phyloP scores from a whole-genome alignment of 2,329 filamentous ascomycete species.

The Sclerotinia subarctica region DNA sequence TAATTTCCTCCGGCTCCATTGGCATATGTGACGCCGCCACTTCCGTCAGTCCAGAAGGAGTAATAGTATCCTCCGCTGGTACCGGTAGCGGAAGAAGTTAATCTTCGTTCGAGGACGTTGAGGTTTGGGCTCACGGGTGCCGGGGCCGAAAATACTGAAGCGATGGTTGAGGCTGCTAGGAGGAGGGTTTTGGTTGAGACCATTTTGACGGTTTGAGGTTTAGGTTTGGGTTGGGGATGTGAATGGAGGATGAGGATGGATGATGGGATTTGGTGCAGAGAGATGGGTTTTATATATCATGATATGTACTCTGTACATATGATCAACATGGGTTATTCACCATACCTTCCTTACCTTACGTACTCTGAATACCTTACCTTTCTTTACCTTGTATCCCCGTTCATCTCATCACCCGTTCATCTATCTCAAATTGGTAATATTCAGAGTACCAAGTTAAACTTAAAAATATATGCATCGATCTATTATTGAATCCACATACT shows the following conservation, averaged over 20 bases:
- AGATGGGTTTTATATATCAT: too few species aligned
- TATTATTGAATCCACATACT: too few species aligned
- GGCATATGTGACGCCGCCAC: slow-evolving; percentile 49
- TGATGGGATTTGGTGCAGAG: background rate
- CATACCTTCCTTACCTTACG: too few species aligned
- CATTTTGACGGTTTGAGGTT: background rate
- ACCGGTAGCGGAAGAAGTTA: slow-evolving; percentile 18
- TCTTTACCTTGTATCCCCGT: too few species aligned
- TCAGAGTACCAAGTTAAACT: too few species aligned
- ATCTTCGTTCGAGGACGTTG: background rate
- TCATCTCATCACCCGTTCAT: too few species aligned
- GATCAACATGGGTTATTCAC: too few species aligned
- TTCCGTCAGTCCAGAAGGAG: slow-evolving; percentile 57
- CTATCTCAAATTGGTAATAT: too few species aligned
- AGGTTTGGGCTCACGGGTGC: slow-evolving; percentile 5
- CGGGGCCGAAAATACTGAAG: slow-evolving; percentile 13
- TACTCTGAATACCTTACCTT: too few species aligned
- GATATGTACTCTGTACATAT: too few species aligned
- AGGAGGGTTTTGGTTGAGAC: slow-evolving; percentile 12
- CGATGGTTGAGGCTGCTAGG: slow-evolving; percentile 16
- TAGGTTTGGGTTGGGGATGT: background rate
- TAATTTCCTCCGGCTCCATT: slow-evolving; percentile 51
- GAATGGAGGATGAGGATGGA: background rate
- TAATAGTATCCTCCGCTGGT: slow-evolving; percentile 44
- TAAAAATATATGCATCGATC: too few species aligned